Conservation (phyloP, 2,329 filamentous ascomycete species). For the Exophiala aquamarina region DNA sequence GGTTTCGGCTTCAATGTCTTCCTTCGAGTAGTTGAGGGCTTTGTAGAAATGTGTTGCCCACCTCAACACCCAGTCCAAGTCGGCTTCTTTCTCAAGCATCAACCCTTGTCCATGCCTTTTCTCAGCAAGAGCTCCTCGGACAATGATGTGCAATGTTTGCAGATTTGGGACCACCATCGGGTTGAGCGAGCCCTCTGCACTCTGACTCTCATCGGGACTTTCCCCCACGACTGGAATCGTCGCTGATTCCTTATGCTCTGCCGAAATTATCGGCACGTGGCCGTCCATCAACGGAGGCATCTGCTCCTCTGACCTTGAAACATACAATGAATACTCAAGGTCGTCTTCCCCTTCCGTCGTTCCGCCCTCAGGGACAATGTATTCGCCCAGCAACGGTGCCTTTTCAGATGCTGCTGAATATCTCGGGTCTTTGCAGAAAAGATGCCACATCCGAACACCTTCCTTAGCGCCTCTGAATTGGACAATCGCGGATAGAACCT, state of each 20-base stretch:
- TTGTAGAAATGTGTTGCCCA: constrained; percentile 13
- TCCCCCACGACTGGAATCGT: constrained; percentile 4
- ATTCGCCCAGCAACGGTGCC: background rate
- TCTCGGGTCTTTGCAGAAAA: constrained; percentile 44
- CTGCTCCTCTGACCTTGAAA: background rate
- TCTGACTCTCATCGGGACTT: background rate
- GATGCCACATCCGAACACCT: constrained; percentile 50
- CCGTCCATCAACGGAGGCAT: background rate
- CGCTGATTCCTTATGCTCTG: background rate
- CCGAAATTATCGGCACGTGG: background rate
- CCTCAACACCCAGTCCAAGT: constrained; percentile 13
- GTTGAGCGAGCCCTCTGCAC: background rate
- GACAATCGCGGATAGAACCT: constrained; percentile 52
- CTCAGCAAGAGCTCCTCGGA: constrained; percentile 20
- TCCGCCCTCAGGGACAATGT: background rate
- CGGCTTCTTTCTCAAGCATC: background rate
- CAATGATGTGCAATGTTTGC: constrained; percentile 25
- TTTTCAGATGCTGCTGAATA: background rate
- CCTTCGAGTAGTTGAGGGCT: constrained; percentile 8
- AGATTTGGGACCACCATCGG: constrained; percentile 22
- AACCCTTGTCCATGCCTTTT: background rate
- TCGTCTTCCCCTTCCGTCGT: background rate
- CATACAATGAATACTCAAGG: background rate
- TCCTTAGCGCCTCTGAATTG: constrained; percentile 47
- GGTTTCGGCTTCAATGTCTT: constrained; percentile 17